A percentile compares a stretch with the other conserved stretches of the same genome.
These are phyloP conservation scores for Fusarium sororula DNA, from an alignment of 2,329 filamentous ascomycete genomes.

Conservation along the genomic window DNA sequence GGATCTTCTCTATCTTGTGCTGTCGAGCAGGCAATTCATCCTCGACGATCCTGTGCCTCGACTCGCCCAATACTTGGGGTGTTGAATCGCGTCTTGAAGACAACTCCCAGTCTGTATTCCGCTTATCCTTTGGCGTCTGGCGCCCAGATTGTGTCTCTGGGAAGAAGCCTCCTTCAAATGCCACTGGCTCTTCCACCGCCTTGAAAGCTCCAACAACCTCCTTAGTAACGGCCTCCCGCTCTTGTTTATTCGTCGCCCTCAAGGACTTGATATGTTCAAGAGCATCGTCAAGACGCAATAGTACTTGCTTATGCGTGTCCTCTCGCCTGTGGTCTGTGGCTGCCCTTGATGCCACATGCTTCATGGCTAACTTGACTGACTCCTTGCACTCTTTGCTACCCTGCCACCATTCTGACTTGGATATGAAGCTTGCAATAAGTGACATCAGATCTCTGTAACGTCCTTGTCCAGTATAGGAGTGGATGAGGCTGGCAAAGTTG, in stretches of 20 bases:
- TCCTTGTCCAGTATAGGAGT: slow-evolving; percentile 46
- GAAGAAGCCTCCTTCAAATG: slow-evolving; percentile 21
- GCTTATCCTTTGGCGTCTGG: slow-evolving; percentile 14
- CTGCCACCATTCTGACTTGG: slow-evolving; percentile 49
- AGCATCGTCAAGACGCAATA: slow-evolving; percentile 33
- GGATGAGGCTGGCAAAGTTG: slow-evolving; percentile 52
- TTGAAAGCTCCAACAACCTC: slow-evolving; percentile 35
- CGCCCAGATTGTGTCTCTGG: slow-evolving; percentile 7
- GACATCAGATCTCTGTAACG: slow-evolving; percentile 45
- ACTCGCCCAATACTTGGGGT: not conserved
- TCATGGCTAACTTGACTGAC: slow-evolving; percentile 51
- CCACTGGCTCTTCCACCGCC: slow-evolving; percentile 14
- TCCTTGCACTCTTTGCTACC: slow-evolving; percentile 50
- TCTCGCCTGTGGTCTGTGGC: slow-evolving; percentile 6
- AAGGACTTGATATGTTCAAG: slow-evolving; percentile 38
- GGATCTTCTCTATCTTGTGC: not conserved
- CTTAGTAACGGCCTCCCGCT: slow-evolving; percentile 26
- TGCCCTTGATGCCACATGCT: slow-evolving; percentile 43
- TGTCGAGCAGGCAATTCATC: not conserved
- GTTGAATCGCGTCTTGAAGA: slow-evolving; percentile 2
- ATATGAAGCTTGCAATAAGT: slow-evolving; percentile 46
- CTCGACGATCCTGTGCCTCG: slow-evolving; percentile 13
- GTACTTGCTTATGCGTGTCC: slow-evolving; percentile 37
- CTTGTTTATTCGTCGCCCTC: slow-evolving; percentile 27
- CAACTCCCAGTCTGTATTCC: slow-evolving; percentile 11